A percentile compares a stretch with the other conserved stretches of the same genome.
phyloP scores from a whole-genome alignment of 164 flowering plant species.

The Tetracentron sinense region DNA sequence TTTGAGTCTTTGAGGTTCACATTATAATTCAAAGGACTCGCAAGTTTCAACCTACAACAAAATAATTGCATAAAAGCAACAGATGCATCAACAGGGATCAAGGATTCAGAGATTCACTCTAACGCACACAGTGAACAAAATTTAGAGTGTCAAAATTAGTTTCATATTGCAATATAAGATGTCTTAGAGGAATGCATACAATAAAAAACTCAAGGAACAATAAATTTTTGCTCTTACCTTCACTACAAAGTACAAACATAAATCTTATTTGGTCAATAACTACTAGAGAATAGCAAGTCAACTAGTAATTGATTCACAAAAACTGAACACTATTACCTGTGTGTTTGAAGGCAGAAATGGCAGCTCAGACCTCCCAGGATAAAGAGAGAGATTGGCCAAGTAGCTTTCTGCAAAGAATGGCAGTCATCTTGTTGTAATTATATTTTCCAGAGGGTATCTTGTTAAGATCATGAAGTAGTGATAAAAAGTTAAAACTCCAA shows the following conservation, averaged over 20 bases:
- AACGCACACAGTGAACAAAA: not conserved
- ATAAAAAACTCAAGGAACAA: not conserved
- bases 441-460: not conserved
- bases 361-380: constrained; percentile 87
- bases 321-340: constrained; percentile 44
- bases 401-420: constrained; percentile 63
- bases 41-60: not conserved
- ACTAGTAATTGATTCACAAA: not conserved
- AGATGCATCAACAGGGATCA: too few relatives aligned
- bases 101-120: too few relatives aligned
- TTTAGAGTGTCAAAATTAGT: not conserved
- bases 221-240: not conserved
- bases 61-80: too few relatives aligned
- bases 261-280: constrained; percentile 4
- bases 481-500: not conserved
- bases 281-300: not conserved
- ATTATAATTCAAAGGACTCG: not conserved
- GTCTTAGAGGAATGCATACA: not conserved
- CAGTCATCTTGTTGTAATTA: constrained; percentile 1
- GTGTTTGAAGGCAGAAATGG: constrained; percentile 90
- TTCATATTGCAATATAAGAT: not conserved
- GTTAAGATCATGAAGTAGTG: not conserved
- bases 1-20: too few relatives aligned
- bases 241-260: not conserved
- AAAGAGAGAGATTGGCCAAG: constrained; percentile 88